phyloP scores from a whole-genome alignment of 805 yeast genomes.

The Schwanniomyces yamadae region DNA sequence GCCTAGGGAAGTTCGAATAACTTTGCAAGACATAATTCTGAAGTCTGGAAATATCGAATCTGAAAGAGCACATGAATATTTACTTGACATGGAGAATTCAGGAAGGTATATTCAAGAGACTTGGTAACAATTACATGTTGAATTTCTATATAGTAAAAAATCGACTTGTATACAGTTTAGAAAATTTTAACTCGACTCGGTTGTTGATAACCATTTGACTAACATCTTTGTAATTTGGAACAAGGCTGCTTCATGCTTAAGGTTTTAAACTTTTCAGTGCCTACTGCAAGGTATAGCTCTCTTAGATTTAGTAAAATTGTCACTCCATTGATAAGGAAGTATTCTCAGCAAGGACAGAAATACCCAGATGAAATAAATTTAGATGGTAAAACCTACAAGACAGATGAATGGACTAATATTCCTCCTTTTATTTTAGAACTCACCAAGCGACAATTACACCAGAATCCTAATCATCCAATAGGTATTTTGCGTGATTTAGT shows the following conservation, averaged over 20 bases:
- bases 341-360: constrained; percentile 4
- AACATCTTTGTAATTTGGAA: too few species aligned
- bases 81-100: constrained; percentile 58
- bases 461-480: constrained; percentile 77
- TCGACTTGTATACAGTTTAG: neutral
- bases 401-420: constrained; percentile 84
- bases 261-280: too few species aligned
- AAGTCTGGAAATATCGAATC: constrained; percentile 43
- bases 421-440: constrained; percentile 69
- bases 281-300: too few species aligned
- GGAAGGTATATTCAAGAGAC: constrained; percentile 84
- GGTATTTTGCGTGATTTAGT: constrained; percentile 79
- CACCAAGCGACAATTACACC: constrained; percentile 72
- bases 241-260: too few species aligned
- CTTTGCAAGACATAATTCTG: constrained; percentile 61
- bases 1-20: constrained; percentile 88
- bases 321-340: neutral
- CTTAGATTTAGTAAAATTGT: too few species aligned
- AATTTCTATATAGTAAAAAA: neutral
- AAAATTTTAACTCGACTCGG: too few species aligned
- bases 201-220: too few species aligned
- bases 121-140: constrained; percentile 55
- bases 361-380: constrained; percentile 36
- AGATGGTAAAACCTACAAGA: constrained; percentile 49
- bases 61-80: constrained; percentile 48